Conservation (phyloP, 106 monocot species). For the Acorus gramineus region DNA sequence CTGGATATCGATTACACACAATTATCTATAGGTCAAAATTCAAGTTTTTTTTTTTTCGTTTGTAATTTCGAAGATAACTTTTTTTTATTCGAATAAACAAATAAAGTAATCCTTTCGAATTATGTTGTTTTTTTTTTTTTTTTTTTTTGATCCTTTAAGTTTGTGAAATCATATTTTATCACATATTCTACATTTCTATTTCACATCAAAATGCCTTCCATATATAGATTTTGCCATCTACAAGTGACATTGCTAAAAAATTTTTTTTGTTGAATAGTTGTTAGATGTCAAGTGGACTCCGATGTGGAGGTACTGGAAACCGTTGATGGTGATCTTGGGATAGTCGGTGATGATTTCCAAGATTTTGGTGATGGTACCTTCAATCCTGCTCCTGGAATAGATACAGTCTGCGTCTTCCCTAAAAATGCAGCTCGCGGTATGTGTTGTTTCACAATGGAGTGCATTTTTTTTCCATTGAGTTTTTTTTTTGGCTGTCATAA, state of each 20-base stretch:
- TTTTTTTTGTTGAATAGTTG: slow-evolving; percentile 22
- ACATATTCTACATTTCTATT: no score
- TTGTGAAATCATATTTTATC: no score
- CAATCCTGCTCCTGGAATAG: slow-evolving; percentile 71
- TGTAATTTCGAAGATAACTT: no score
- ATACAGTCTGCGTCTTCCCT: slow-evolving; percentile 79
- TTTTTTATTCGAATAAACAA: no score
- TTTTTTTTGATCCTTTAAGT: neutral
- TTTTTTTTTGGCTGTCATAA: neutral
- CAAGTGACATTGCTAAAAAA: no score
- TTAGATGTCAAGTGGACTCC: slow-evolving; percentile 44
- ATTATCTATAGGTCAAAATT: no score
- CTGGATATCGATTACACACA: no score
- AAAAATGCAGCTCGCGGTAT: slow-evolving; percentile 70
- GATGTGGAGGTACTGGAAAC: slow-evolving; percentile 51
- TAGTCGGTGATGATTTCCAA: slow-evolving; percentile 78
- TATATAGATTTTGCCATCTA: no score
- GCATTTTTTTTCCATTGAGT: slow-evolving; percentile 1
- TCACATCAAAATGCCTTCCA: no score
- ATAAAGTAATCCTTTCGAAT: neutral
- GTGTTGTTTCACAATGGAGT: neutral
- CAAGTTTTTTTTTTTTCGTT: no score
- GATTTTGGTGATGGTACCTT: slow-evolving; percentile 54
- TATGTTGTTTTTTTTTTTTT: neutral
- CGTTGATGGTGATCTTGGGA: slow-evolving; percentile 75